Evolutionary conservation across 2,329 filamentous ascomycete genomes (phyloP).

Genomic region (Coniochaeta sp.): DNA sequence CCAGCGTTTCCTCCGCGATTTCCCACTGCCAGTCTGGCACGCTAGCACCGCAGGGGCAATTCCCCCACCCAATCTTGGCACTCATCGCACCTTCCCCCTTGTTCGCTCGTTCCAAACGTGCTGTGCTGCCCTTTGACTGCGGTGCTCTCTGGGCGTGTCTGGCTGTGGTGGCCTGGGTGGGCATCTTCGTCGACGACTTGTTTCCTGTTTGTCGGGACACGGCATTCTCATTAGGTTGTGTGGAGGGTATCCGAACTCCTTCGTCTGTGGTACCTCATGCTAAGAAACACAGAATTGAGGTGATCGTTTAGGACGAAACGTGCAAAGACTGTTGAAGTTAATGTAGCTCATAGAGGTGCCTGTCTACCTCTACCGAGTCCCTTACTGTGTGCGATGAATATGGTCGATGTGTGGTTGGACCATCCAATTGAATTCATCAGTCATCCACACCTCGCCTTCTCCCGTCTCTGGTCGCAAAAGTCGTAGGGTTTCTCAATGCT

Average conservation of each 20-base stretch:
- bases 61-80: neutral
- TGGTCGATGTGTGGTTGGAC: neutral
- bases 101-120: neutral
- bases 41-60: neutral
- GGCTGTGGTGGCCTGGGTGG: no score
- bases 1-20: neutral
- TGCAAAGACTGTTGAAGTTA: no score
- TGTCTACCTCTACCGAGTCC: no score
- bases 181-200: neutral
- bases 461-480: neutral
- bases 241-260: no score
- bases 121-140: neutral
- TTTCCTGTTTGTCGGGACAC: neutral
- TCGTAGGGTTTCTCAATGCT: neutral
- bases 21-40: neutral
- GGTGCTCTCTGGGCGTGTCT: no score
- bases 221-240: no score
- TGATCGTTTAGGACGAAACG: neutral
- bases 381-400: neutral
- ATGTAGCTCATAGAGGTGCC: no score
- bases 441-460: neutral
- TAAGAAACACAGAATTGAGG: neutral
- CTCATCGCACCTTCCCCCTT: neutral
- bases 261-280: no score
- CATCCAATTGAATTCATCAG: neutral